Evolutionary conservation across 768 basidiomycete species (phyloP), one percentile per base, ranked within the genome.

Genomic region (Macrolepiota fuliginosa): DNA sequence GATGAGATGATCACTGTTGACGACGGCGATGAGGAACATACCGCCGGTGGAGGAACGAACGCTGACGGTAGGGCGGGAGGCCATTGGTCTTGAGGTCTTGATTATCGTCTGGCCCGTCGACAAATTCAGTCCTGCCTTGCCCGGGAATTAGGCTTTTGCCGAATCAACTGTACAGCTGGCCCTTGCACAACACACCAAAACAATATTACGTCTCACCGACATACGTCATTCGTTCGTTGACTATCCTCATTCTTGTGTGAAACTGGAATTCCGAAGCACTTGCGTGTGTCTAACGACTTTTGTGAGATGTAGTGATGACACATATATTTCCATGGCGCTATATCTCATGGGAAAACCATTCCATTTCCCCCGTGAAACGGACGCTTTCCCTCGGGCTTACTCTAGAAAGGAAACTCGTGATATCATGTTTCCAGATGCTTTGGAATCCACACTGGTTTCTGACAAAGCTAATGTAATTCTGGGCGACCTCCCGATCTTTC

Each of bases 11-110:
- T 54, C 29, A 54, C 11, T 27, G 37, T 19, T 11, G 9, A 51
- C 0, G 9, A 46, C 29, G 59, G 56, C 61, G 55, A 58, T 36
- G n/a, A 49, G 27, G 42, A 13, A 72, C 81, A 61, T 69, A 89
- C 91, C 91, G 79, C 92, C 92, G 55, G 88, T 78, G 68, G 82
- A 75, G 71, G 89, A 83, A 75, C 84, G 90, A 56, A 97, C 87
- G 79, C 84, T 84, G 72, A 97, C 92, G 74, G 92, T 96, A 64
- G 94, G 94, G 79, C 94, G 86, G 69, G 92, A 91, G 78, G 94
- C 91, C 94, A 96, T 96, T 76, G 72, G 74, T 81, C 80, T 83
- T 78, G 81, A 78, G 69, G 76, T 63, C 69, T 71, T 75, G 69
- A 71, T 69, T 67, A 61, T 61, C 60, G 71, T 72, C 70, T 70